These are phyloP conservation scores for Trifolium subterraneum DNA, from an alignment of 306 rosid genomes.

Conservation along the genomic window DNA sequence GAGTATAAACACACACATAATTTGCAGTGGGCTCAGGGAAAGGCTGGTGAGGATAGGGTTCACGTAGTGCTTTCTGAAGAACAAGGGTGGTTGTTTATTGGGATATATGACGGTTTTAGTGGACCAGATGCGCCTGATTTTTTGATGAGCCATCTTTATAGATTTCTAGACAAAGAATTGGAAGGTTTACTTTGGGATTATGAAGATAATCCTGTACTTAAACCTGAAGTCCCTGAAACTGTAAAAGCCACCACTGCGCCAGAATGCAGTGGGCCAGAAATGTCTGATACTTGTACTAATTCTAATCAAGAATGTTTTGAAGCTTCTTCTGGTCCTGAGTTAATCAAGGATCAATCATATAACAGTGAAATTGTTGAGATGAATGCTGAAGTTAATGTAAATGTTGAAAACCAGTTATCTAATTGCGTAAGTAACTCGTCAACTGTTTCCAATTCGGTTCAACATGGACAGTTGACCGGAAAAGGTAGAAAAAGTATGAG, in stretches of 20 bases:
- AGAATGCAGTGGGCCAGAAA: constrained; percentile 44
- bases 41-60: constrained; percentile 81
- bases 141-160: constrained; percentile 70
- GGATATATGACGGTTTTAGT: constrained; percentile 76
- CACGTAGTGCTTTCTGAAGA: constrained; percentile 76
- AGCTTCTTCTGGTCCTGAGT: constrained; percentile 38
- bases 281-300: constrained; percentile 36
- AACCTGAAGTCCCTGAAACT: constrained; percentile 35
- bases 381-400: constrained; percentile 38
- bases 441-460: constrained; percentile 45
- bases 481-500: constrained; percentile 66
- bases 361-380: constrained; percentile 58
- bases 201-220: constrained; percentile 51
- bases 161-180: constrained; percentile 63
- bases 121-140: constrained; percentile 83
- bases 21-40: constrained; percentile 83
- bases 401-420: constrained; percentile 35
- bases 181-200: constrained; percentile 76
- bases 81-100: constrained; percentile 79
- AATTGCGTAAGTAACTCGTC: constrained; percentile 39
- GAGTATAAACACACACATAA: constrained; percentile 58
- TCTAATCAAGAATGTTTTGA: constrained; percentile 47
- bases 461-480: constrained; percentile 51
- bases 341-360: constrained; percentile 42
- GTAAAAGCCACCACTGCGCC: constrained; percentile 38